Percentiles rank a stretch among this genome's conserved stretches.
phyloP scores from a whole-genome alignment of 352 stramenopile species.

The Plasmopara muralis region DNA sequence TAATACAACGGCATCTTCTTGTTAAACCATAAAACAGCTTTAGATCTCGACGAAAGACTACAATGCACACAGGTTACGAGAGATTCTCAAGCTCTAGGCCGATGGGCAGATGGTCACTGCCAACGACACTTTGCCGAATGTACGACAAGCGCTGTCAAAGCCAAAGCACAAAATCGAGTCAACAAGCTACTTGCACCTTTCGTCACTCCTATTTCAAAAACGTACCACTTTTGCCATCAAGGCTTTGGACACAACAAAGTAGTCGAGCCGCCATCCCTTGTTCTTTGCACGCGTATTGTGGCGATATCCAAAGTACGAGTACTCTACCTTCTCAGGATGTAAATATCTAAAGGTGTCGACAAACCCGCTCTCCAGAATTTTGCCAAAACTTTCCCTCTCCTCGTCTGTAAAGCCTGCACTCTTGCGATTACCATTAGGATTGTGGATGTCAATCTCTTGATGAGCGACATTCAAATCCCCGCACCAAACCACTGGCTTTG shows the following conservation, averaged over 20 bases:
- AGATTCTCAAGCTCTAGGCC: conserved; percentile 45
- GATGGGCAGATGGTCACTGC: conserved; percentile 78
- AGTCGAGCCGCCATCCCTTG: conserved; percentile 84
- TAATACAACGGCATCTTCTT: no score
- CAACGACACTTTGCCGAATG: conserved; percentile 54
- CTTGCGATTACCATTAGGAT: conserved; percentile 75
- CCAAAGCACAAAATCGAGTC: conserved; percentile 10
- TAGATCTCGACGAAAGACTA: no score
- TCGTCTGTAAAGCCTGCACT: conserved; percentile 74
- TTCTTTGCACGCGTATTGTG: conserved; percentile 73
- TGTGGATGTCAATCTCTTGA: conserved; percentile 85
- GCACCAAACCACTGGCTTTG: conserved; percentile 79
- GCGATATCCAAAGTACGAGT: conserved; percentile 80
- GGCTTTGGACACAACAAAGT: conserved; percentile 67
- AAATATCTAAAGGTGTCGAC: conserved; percentile 70
- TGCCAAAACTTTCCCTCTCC: conserved; percentile 67
- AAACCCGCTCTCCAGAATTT: conserved; percentile 54
- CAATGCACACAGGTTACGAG: background rate
- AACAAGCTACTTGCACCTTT: background rate
- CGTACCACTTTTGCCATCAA: conserved; percentile 58
- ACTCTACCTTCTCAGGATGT: conserved; percentile 55
- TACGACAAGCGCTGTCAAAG: conserved; percentile 38
- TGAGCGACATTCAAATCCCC: conserved; percentile 82
- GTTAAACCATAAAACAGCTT: no score
- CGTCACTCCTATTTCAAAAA: conserved; percentile 1